Base-by-base conservation (phyloP, 176 grass and related monocot genomes). In the Bromus sterilis region DNA sequence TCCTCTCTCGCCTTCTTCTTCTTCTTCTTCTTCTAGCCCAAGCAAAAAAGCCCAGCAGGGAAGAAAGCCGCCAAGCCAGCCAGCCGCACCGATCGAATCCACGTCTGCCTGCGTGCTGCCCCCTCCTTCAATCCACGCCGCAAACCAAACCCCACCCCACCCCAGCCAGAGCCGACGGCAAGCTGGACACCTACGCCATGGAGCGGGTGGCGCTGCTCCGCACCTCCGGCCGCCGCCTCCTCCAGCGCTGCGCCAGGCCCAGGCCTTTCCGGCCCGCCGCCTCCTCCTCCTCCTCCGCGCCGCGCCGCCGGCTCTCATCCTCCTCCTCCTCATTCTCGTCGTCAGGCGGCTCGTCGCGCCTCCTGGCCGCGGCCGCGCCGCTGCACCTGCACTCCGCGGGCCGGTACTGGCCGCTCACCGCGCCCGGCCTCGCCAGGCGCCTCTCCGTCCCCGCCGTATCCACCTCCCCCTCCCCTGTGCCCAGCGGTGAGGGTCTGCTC, bases 171-270 rank as follows among this genome's bases (percentile, higher is more conserved):
- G 31, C 46, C 56, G 40, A 56, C 82, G 65, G 53, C 81, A 81
- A 87, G 79, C 87, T 89, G 84, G 78, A 75, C 76, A 84, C 87
- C 83, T 82, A 40, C 70, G 74, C 83, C 81, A 98, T 98, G 95
- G 95, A 98, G 81, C 87, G 88, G 74, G 90, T 91, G 82, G 92
- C 90, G 84, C 84, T 94, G 88, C 92, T 98, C 81, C 95, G 92
- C 90, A 85, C 90, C 53, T 89, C 88, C 75, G 88, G 77, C 70
- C 80, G 88, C 77, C 90, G 88, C 69, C 82, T 87, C 61, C 88
- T 94, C 64, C 76, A 89, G 43, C 71, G 86, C 70, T 71, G 90
- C 63, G 74, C 77, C 65, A 83, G 77, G 78, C 79, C 86, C 49
- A 74, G 83, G 66, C 11, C 81, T 21, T 30, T 86, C 26, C 62